Base-by-base conservation (phyloP, 306 rosid species). In the Arachis stenosperma region DNA sequence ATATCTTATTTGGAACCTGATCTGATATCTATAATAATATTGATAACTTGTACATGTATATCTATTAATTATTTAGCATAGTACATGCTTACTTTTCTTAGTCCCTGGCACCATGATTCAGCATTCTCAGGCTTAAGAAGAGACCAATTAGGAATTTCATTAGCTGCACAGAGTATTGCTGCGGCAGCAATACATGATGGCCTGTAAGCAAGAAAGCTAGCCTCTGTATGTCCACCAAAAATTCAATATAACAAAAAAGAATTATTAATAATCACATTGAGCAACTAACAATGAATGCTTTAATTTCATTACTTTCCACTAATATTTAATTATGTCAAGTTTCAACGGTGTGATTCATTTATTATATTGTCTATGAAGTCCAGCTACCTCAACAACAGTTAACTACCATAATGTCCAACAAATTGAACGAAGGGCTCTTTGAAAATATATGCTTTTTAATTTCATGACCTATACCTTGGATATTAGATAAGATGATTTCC, bases 181-280 rank as follows among this genome's bases (percentile, higher is more conserved):
- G 96, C 91, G 1, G 84, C 97, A 30, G 96, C 97, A 83, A 89
- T 92, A 88, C 97, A 92, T 11, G 97, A 92, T 59, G 97, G 97
- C 93, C 93, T 79, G 62, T 84, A 85, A 30, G 86, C 92, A 63
- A 92, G 88, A 86, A 89, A 83, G 84, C 90, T 80, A 63, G 90
- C 89, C 70, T 89, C 97, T 92, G n/a, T n/a, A n/a, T n/a, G 90
- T 74, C 53, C 75, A 81, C 57, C 14, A 69, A 41, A 68, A 64
- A 42, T 53, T 55, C 69, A 61, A 61, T 69, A 65, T 30, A 48
- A 12, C 22, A 51, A 12, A 2, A 44, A 6, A 3, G 5, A 44
- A 44, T 22, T 22, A 22, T 22, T 22, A 22, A 22, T 22, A 22
- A 22, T 22, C 27, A 22, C 27, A 22, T 22, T 69, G 22, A 43